Conservation (phyloP, 2,329 filamentous ascomycete genomes). For the Alternaria ventricosa region DNA sequence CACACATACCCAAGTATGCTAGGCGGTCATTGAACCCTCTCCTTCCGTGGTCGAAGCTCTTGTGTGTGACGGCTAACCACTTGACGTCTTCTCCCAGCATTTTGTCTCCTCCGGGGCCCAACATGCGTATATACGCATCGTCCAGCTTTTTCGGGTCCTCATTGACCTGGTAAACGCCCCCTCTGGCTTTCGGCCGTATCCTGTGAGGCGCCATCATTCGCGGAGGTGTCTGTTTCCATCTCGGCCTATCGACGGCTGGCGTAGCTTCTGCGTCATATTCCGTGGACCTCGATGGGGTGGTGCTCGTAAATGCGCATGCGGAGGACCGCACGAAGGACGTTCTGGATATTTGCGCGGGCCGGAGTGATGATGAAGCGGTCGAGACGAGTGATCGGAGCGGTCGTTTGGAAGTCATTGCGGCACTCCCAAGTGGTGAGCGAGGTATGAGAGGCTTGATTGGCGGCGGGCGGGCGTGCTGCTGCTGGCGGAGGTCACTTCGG, state of each 20-base stretch:
- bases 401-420: slow-evolving; percentile 57
- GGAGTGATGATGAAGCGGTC: slow-evolving; percentile 34
- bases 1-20: slow-evolving; percentile 76
- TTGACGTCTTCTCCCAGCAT: slow-evolving; percentile 89
- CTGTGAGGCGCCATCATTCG: slow-evolving; percentile 58
- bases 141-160: slow-evolving; percentile 76
- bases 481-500: slow-evolving; percentile 24
- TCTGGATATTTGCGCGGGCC: slow-evolving; percentile 31
- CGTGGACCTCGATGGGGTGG: slow-evolving; percentile 26
- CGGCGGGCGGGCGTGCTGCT: slow-evolving; percentile 10
- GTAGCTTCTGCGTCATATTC: slow-evolving; percentile 43
- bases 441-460: slow-evolving; percentile 20
- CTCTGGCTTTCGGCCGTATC: slow-evolving; percentile 63
- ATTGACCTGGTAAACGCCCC: slow-evolving; percentile 73
- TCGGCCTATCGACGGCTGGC: slow-evolving; percentile 40
- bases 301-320: slow-evolving; percentile 45
- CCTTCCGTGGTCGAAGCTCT: slow-evolving; percentile 95
- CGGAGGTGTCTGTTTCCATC: slow-evolving; percentile 59
- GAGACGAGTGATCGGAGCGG: slow-evolving; percentile 46
- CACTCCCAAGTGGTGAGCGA: slow-evolving; percentile 15
- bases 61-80: slow-evolving; percentile 96
- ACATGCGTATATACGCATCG: slow-evolving; percentile 75
- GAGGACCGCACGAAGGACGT: slow-evolving; percentile 41
- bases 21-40: slow-evolving; percentile 94
- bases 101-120: slow-evolving; percentile 75